A percentile compares a stretch with the other conserved stretches of the same genome.
Conservation (phyloP, 768 basidiomycete species). For the Russula compacta region DNA sequence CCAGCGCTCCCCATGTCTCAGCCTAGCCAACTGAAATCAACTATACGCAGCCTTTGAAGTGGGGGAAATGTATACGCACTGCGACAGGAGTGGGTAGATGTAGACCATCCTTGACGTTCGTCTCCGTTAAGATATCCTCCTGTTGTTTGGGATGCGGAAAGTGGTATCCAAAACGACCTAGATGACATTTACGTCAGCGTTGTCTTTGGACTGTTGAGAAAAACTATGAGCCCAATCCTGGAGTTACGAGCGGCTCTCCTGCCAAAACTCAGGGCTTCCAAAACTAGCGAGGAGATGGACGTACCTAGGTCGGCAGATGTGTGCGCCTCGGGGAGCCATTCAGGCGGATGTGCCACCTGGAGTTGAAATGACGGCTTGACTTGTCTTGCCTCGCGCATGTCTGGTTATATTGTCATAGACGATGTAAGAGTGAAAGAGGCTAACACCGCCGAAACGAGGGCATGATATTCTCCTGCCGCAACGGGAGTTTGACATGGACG, state of each 20-base stretch:
- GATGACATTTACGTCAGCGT: neutral
- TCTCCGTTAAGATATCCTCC: conserved; percentile 61
- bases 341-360: conserved; percentile 60
- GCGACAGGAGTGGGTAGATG: conserved; percentile 43
- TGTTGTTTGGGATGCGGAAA: conserved; percentile 69
- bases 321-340: conserved; percentile 66
- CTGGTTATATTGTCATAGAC: neutral
- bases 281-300: conserved; percentile 13
- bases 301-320: conserved; percentile 59
- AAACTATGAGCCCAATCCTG: neutral
- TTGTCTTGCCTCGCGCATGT: conserved; percentile 15
- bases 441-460: neutral
- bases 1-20: conserved; percentile 53
- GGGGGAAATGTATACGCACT: conserved; percentile 33
- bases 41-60: neutral
- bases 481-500: neutral
- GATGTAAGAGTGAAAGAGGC: neutral
- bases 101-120: conserved; percentile 60
- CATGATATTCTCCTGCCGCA: neutral
- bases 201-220: neutral
- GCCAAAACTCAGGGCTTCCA: neutral
- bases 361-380: conserved; percentile 34
- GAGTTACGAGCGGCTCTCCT: neutral
- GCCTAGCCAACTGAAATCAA: conserved; percentile 32
- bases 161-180: conserved; percentile 70